Base-by-base conservation (phyloP, 2,329 filamentous ascomycete genomes). In the Cordyceps militaris region DNA sequence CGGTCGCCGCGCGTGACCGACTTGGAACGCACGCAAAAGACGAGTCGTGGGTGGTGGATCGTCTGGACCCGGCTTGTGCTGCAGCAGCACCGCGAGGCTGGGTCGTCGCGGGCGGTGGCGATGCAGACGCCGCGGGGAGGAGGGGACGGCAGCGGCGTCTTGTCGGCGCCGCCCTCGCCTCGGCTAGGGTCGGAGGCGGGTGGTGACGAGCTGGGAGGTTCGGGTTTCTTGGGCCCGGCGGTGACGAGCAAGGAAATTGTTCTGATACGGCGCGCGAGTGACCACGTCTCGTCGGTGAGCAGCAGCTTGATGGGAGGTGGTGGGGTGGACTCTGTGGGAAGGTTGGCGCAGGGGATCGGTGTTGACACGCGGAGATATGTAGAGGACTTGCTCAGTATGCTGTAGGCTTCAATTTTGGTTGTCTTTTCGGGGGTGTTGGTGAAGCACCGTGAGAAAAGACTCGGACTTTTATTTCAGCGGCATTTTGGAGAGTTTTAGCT, bases 281-380 rank as follows among this genome's bases (percentile, higher is more conserved):
- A 86, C 65, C 76, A 83, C 53, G 68, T 65, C 23, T 68, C 72
- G 44, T 70, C 24, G 64, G 73, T 30, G 65, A 67, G 19, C 28
- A 46, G 46, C 10, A 43, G 14, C n/a, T 34, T 49, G 14, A 65
- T n/a, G 70, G 76, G 64, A 59, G 73, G 14, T 24, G 82, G 82
- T 21, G 58, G 38, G 6, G 24, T 40, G n/a, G 58, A 57, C 19
- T 30, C 50, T 3, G 81, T 84, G 1, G 80, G 78, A 21, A 79
- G 80, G 57, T 70, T 91, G 62, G 84, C 82, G 0, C 85, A 89
- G 65, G 88, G 88, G 0, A 89, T 92, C 61, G 88, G 88, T 0
- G 79, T 91, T 34, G 88, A 92, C 74, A 89, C 88, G 30, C 80
- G 85, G 69, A 81, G 80, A 67, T 91, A 91, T 69, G 83, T 91